Evolutionary conservation across 805 yeast genomes (phyloP).

Genomic region (Saccharomycopsis babjevae): DNA sequence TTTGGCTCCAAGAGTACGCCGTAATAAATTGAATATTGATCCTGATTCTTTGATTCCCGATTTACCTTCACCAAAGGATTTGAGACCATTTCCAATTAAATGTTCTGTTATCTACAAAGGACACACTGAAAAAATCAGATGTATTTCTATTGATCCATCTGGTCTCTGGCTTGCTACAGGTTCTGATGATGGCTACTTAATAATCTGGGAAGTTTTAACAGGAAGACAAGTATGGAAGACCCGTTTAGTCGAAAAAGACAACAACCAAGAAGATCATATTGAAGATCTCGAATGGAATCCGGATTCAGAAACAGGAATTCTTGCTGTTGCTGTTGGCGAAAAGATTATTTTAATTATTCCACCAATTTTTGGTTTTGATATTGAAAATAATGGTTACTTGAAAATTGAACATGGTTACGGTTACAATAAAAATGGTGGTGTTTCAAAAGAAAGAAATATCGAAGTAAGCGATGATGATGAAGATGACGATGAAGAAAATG

Average conservation of each 20-base stretch:
- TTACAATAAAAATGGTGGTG: conserved; percentile 32
- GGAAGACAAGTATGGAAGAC: conserved; percentile 84
- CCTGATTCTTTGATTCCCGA: conserved; percentile 95
- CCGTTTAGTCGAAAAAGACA: conserved; percentile 38
- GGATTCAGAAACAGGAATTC: conserved; percentile 54
- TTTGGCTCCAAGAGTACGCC: conserved; percentile 92
- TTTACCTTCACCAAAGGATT: conserved; percentile 91
- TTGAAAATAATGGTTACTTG: conserved; percentile 71
- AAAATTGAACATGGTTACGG: conserved; percentile 90
- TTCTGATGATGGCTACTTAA: conserved; percentile 89
- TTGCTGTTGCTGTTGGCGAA: conserved; percentile 81
- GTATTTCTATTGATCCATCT: conserved; percentile 73
- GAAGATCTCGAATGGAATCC: conserved; percentile 91
- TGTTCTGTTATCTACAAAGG: conserved; percentile 80
- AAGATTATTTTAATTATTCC: conserved; percentile 72
- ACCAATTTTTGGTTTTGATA: conserved; percentile 80
- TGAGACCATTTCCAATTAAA: conserved; percentile 92
- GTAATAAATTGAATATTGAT: conserved; percentile 81
- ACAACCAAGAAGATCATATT: conserved; percentile 64
- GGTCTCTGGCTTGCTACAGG: conserved; percentile 97
- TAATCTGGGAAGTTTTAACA: conserved; percentile 94
- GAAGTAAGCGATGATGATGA: conserved; percentile 36
- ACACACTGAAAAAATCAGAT: conserved; percentile 73
- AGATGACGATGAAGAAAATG: conserved; percentile 20
- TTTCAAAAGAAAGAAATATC: background rate